Base-by-base conservation (phyloP, 495 filamentous ascomycete species). In the Rusavskia elegans region DNA sequence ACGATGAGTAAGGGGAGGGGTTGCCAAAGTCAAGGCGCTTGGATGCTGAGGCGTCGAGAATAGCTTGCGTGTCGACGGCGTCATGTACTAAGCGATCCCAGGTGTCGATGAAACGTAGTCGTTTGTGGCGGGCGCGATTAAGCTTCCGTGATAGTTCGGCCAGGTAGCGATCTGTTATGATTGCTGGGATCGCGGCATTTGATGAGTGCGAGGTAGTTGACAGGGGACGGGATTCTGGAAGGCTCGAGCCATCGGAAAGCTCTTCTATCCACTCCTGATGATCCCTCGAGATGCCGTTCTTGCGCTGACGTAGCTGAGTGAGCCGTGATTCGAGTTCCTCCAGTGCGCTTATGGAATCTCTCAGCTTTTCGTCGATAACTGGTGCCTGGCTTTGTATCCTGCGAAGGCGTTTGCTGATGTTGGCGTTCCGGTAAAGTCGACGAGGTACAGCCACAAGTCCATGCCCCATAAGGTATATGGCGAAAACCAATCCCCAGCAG, bases 261-360 rank as follows among this genome's bases (percentile, higher is more conserved):
- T 84, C 92, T 55, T 95, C 90, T 55, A 98, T 92, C 92, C 92
- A 98, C 51, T 94, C 90, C 53, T 84, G 80, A 64, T 89, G 92
- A 44, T 84, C 76, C 45, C 72, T 77, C 3, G 84, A 84, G n/a
- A 80, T 87, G 13, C 86, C 89, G 20, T 78, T 83, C 68, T 94
- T 95, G 53, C 89, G 75, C 57, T 81, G 78, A 48, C 81, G 77
- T 29, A 98, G 74, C 66, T 86, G 81, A 23, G 72, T 64, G 13
- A 96, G 83, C 59, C 92, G 86, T 2, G 74, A 69, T 55, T 95
- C 89, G 16, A 95, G 66, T 55, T 84, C 80, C 58, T 93, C 87
- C 3, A 96, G 69, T 48, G 83, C 81, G 49, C 81, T 78, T 39
- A 84, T 80, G 2, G 92, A 84, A 60, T 96, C 90, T 53, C 84